Percentiles rank a stretch among this genome's conserved stretches.
phyloP scores from a whole-genome alignment of 179 eudicot genomes.

The Beta corolliflora region DNA sequence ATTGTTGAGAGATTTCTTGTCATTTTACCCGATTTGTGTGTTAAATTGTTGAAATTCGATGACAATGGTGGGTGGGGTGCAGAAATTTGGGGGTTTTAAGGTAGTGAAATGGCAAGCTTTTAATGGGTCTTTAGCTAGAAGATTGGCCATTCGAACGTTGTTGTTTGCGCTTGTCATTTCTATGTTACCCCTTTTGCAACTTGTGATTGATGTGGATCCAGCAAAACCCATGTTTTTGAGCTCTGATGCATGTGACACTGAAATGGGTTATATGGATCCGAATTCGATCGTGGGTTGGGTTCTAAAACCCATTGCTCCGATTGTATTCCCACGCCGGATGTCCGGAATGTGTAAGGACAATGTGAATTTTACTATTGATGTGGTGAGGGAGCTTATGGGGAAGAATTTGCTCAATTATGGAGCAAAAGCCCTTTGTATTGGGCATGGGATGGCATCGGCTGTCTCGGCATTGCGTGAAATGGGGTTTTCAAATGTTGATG shows the following conservation, averaged over 20 bases:
- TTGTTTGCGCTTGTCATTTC: conserved; percentile 55
- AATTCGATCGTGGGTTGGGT: conserved; percentile 38
- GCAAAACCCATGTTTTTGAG: conserved; percentile 33
- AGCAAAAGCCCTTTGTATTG: conserved; percentile 68
- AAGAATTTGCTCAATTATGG: conserved; percentile 51
- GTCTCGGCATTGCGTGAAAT: conserved; percentile 47
- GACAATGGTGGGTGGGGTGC: conserved; percentile 26
- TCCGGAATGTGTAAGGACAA: conserved; percentile 34
- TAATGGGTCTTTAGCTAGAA: conserved; percentile 60
- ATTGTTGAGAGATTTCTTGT: neutral
- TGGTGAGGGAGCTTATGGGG: conserved; percentile 63
- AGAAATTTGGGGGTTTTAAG: conserved; percentile 45
- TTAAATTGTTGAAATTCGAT: conserved; percentile 13
- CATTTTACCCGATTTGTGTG: neutral
- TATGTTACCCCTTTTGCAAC: conserved; percentile 51
- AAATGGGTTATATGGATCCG: conserved; percentile 30
- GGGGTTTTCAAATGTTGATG: conserved; percentile 56
- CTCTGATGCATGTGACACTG: conserved; percentile 43
- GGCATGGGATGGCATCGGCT: conserved; percentile 53
- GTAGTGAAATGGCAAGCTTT: conserved; percentile 66
- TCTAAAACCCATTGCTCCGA: conserved; percentile 34
- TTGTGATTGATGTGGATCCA: conserved; percentile 46
- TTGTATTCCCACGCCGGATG: conserved; percentile 34
- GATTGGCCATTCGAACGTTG: conserved; percentile 50
- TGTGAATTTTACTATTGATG: conserved; percentile 49